Conservation (phyloP, 2,329 filamentous ascomycete genomes). For the Paramyrothecium sp. region DNA sequence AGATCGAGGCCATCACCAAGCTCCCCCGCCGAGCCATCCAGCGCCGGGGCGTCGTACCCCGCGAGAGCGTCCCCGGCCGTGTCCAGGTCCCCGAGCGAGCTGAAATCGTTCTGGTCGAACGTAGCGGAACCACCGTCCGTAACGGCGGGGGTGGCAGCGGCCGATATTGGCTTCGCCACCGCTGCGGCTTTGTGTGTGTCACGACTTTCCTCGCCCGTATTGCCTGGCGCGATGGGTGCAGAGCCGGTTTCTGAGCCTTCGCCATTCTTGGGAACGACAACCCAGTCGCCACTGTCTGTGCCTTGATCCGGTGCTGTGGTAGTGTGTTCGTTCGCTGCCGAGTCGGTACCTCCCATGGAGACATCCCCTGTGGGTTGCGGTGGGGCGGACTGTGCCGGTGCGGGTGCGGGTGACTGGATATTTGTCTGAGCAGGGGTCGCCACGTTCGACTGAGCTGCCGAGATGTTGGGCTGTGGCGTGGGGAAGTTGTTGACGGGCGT, state of each 20-base stretch:
- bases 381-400: constrained; percentile 14
- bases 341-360: constrained; percentile 54
- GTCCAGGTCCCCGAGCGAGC: constrained; percentile 64
- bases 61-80: constrained; percentile 71
- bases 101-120: constrained; percentile 60
- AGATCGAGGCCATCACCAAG: constrained; percentile 57
- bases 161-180: constrained; percentile 37
- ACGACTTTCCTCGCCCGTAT: constrained; percentile 9
- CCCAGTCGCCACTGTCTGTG: constrained; percentile 66
- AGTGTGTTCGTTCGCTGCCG: constrained; percentile 27
- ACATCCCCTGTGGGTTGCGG: constrained; percentile 28
- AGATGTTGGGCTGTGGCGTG: constrained; percentile 59
- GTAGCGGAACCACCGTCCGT: constrained; percentile 41
- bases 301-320: constrained; percentile 47
- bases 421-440: constrained; percentile 54
- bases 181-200: constrained; percentile 17
- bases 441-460: constrained; percentile 53
- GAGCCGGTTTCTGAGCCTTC: constrained; percentile 36
- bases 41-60: constrained; percentile 60
- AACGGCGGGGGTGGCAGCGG: constrained; percentile 41
- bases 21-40: constrained; percentile 41
- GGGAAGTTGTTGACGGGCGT: constrained; percentile 62
- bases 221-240: constrained; percentile 3
- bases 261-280: constrained; percentile 67
- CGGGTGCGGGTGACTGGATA: constrained; percentile 42